Evolutionary conservation across 73 alveolate species (phyloP), one percentile per base, ranked within the genome.

Genomic region (Uronychia binucleata): DNA sequence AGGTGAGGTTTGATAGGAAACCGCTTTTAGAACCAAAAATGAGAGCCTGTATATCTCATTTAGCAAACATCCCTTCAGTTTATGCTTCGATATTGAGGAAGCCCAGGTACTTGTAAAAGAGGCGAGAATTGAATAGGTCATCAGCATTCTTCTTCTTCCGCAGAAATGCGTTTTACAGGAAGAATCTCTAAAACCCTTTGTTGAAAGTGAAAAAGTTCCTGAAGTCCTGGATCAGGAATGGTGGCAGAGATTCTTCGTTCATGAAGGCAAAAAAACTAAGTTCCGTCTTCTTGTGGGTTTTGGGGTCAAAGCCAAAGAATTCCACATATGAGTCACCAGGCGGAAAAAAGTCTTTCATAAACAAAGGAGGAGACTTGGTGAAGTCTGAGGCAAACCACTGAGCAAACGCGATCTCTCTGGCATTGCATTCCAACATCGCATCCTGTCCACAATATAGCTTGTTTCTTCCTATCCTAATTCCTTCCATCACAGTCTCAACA

Each of bases 311-410:
- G 11, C 28, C 13, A n/a, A 67, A 67, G 78, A 67, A 67, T 26
- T 67, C 78, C 5, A 67, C 78, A n/a, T 67, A 67, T 26, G 78
- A 67, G 32, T 8, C 5, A 67, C 33, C 78, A 67, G 78, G 78
- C 19, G 78, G 78, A n/a, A 14, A 67, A 67, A n/a, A 67, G 19
- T 14, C 19, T 28, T 1, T 8, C 78, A 67, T 67, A 31, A 67
- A 67, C 32, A 1, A 26, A 1, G 78, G 78, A 13, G 78, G 78
- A n/a, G 19, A 14, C 28, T 14, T 14, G 28, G 78, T 67, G 78
- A 67, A 67, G 19, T 67, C 78, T 26, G 33, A 14, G 5, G 78
- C 5, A n/a, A 28, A 1, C 78, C 78, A 67, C 28, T 67, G 30
- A n/a, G 78, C 78, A 31, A 67, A 67, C 11, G 78, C 78, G 19